Base-by-base conservation (phyloP, 1,284 basidiomycete species). In the Melampsora americana region DNA sequence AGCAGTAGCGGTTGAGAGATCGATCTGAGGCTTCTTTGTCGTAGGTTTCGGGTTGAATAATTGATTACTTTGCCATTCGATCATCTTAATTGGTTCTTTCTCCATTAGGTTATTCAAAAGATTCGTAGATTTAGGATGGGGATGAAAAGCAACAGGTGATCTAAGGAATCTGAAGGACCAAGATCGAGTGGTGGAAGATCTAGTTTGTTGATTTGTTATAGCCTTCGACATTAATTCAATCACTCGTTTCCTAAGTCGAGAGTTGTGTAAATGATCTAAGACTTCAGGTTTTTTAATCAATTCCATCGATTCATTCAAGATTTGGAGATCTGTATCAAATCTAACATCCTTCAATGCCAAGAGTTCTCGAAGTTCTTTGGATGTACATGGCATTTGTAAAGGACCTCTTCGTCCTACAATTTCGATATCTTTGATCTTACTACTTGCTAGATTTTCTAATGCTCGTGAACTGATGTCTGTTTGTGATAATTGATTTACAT, bases 281-380 rank as follows among this genome's bases (percentile, higher is more conserved):
- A 77, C 59, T 26, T 79, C 80, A 12, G 80, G 77, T 56, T 76
- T 64, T 0, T 62, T 78, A 1, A 85, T 80, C 4, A 81, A 80
- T 14, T 66, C 78, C 56, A 83, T 79, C 0, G 85, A 85, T 35
- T 83, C 74, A 0, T 80, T 79, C 70, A 85, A 80, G 56, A 84
- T 72, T 1, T 62, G 66, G 30, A 77, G 65, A 35, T 83, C 80
- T 2, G 85, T 79, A 20, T 85, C 83, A 86, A 95, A 89, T 12
- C 87, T 86, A 0, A 89, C 88, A 59, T 89, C 87, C 1, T 89
- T 86, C 18, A 98, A 87, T 64, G 87, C 87, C 79, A 93, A 88
- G 86, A 98, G 88, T 84, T 99, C 95, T 32, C 95, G 86, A 2
- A 97, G 86, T 83, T 99, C 96, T 84, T 98, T 98, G 66, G 92